Conservation (phyloP, 139 green algal genomes). For the Trebouxia sp. region DNA sequence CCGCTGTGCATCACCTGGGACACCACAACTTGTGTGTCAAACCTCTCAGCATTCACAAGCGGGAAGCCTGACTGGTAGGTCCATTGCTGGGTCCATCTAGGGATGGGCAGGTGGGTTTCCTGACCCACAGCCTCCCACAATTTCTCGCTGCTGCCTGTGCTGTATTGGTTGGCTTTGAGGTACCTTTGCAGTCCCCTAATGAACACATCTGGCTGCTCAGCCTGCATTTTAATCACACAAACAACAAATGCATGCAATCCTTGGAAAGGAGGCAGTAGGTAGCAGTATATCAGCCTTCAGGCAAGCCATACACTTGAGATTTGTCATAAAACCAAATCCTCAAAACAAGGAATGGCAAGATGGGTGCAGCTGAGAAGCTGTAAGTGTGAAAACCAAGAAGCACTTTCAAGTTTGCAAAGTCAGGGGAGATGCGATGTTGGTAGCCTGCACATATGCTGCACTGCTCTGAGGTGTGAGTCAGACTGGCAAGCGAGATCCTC, state of each 20-base stretch:
- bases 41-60: constrained; percentile 34
- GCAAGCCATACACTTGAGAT: background rate
- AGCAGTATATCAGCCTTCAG: background rate
- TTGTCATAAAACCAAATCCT: too few species aligned
- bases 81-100: constrained; percentile 45
- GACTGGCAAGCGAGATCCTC: too few species aligned
- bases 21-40: background rate
- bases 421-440: too few species aligned
- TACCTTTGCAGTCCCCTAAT: constrained; percentile 50
- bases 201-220: constrained; percentile 47
- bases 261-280: background rate
- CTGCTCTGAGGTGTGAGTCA: too few species aligned
- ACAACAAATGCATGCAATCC: background rate
- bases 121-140: constrained; percentile 44
- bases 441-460: too few species aligned
- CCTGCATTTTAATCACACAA: background rate
- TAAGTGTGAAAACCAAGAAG: too few species aligned
- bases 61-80: constrained; percentile 55
- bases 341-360: too few species aligned
- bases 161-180: constrained; percentile 38
- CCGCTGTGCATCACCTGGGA: too few species aligned
- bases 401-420: too few species aligned
- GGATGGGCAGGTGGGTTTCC: background rate
- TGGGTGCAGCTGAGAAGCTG: too few species aligned
- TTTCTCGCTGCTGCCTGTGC: constrained; percentile 31